Percentiles rank a stretch among this genome's conserved stretches.
These are phyloP conservation scores for Ophiosphaerella herpotricha DNA, from an alignment of 2,329 filamentous ascomycete genomes.

Conservation along the genomic window DNA sequence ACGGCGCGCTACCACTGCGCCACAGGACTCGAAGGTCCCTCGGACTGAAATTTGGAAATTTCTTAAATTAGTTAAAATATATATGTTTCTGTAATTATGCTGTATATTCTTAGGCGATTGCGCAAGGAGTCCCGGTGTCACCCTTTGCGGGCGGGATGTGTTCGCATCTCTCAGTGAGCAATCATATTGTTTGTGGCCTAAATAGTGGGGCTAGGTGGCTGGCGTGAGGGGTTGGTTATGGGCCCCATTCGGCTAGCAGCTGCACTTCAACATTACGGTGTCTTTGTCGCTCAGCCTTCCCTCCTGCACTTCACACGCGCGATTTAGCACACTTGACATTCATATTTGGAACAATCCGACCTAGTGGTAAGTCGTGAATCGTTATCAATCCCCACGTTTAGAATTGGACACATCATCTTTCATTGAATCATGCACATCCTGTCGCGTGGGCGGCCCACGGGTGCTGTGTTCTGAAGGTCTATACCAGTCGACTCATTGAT, in stretches of 20 bases:
- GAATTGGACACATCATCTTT: no score
- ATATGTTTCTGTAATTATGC: not conserved
- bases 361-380: no score
- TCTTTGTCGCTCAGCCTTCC: slow-evolving; percentile 6
- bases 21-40: slow-evolving; percentile 41
- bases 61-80: slow-evolving; percentile 5
- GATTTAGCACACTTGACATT: no score
- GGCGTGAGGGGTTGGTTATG: slow-evolving; percentile 11
- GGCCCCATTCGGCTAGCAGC: slow-evolving; percentile 16
- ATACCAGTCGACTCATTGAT: no score
- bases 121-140: not conserved
- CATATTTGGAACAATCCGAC: no score
- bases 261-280: slow-evolving; percentile 14
- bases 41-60: slow-evolving; percentile 20
- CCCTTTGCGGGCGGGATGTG: not conserved
- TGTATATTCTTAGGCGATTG: no score
- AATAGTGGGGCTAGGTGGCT: slow-evolving; percentile 2
- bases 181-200: slow-evolving; percentile 1
- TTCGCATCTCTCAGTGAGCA: not conserved
- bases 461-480: no score
- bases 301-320: not conserved
- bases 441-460: no score
- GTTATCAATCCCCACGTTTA: no score
- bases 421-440: no score
- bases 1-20: slow-evolving; percentile 57